phyloP scores from a whole-genome alignment of 192 early-diverging fungal genomes.

The Rhizophagus sp. region DNA sequence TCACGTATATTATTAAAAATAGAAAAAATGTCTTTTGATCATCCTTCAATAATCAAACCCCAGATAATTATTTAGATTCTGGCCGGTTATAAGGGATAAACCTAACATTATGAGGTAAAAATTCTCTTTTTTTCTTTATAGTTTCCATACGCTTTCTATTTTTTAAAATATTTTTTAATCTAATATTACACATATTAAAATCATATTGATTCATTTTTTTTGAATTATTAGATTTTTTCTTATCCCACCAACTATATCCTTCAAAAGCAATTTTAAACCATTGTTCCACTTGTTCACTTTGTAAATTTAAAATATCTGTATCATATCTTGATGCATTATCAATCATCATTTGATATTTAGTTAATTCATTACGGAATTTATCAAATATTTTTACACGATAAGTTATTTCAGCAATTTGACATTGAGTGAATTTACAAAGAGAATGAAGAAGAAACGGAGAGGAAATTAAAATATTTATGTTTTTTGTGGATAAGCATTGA shows the following conservation, averaged over 20 bases:
- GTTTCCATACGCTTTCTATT: background rate
- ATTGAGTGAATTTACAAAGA: background rate
- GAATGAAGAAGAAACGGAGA: background rate
- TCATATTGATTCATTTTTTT: background rate
- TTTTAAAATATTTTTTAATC: background rate
- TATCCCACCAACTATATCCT: background rate
- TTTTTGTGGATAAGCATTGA: background rate
- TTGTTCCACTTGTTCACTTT: background rate
- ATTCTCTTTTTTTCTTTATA: background rate
- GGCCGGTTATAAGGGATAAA: background rate
- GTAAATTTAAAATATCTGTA: background rate
- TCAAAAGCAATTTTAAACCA: background rate
- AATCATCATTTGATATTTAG: background rate
- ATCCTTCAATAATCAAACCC: no score
- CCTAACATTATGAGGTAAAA: background rate
- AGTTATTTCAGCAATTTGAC: background rate
- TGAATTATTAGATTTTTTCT: background rate
- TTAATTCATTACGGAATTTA: background rate
- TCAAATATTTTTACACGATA: background rate
- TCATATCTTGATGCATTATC: background rate
- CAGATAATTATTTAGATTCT: background rate
- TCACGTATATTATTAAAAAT: no score
- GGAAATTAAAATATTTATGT: background rate
- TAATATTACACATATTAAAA: background rate
- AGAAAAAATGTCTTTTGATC: no score